Evolutionary conservation across 352 stramenopile genomes (phyloP), one percentile per base, ranked within the genome.

Genomic region (Phytophthora sansomeana): DNA sequence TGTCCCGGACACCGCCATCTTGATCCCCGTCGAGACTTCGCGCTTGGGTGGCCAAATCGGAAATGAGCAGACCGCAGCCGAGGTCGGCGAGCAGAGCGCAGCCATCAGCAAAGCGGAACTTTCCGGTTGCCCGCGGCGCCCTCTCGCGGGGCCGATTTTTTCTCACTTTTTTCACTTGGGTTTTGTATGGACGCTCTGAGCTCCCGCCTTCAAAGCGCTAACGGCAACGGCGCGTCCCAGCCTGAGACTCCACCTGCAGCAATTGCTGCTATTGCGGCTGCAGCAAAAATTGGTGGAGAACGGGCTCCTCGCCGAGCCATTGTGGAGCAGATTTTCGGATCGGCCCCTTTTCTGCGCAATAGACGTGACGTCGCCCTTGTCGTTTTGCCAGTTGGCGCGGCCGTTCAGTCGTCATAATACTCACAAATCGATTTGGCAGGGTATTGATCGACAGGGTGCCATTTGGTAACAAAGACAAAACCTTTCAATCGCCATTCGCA

Each of bases 1-100:
- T 74, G 74, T 81, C 54, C 72, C 74, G 11, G 77, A 79, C 64
- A 79, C 68, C 38, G 56, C 64, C 77, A 83, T 85, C 60, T 54
- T 66, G 59, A 51, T 67, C 66, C 53, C 46, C 54, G 21, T 46
- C 53, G 43, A 48, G 72, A 77, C 66, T 72, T 77, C 33, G 36
- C 62, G 55, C 58, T 67, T 58, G 51, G 59, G 17, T 49, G 52
- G 57, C 70, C 65, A 78, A 81, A 72, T 77, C 17, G 69, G 54
- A 78, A 84, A 81, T 84, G 76, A 78, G 13, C 17, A 58, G 19
- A 1, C 26, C 29, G 36, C 7, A 16, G 30, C 2, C 13, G 30
- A 14, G 19, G 29, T 5, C 26, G 16, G 21, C 19, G 43, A 30
- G 10, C 35, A 28, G 35, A 38, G 51, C 36, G 36, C 48, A 63